These are phyloP conservation scores for Hypoxylon rickii DNA, from an alignment of 495 filamentous ascomycete genomes.

Conservation along the genomic window DNA sequence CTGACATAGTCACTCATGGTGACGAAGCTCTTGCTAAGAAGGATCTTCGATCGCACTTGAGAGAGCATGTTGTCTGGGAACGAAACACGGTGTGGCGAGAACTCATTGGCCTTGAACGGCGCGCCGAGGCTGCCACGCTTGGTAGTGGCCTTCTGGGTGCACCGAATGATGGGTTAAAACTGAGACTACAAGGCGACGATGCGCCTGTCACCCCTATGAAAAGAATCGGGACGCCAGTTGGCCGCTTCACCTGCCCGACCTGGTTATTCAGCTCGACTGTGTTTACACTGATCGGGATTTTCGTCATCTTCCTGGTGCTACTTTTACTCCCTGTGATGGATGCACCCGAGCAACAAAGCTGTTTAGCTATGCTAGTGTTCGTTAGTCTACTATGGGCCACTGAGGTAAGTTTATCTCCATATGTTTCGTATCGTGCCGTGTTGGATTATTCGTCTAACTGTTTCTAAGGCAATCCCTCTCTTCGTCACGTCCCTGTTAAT, in stretches of 20 bases:
- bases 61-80: constrained; percentile 99
- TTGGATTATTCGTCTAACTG: constrained; percentile 36
- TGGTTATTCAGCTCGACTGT: constrained; percentile 87
- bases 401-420: constrained; percentile 63
- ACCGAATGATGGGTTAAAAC: constrained; percentile 68
- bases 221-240: constrained; percentile 80
- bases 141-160: constrained; percentile 82
- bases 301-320: constrained; percentile 72
- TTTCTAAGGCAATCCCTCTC: constrained; percentile 80
- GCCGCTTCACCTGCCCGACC: constrained; percentile 70
- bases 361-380: constrained; percentile 89
- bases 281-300: constrained; percentile 70
- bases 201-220: constrained; percentile 57
- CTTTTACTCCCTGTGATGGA: constrained; percentile 78
- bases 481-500: constrained; percentile 96
- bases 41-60: constrained; percentile 86
- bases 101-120: constrained; percentile 96
- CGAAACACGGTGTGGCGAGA: constrained; percentile 98
- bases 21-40: constrained; percentile 73
- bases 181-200: constrained; percentile 81
- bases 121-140: constrained; percentile 92
- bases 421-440: no score
- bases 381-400: constrained; percentile 97
- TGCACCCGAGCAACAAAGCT: constrained; percentile 89
- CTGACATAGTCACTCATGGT: constrained; percentile 77